These are phyloP conservation scores for Quillaja saponaria DNA, from an alignment of 306 rosid genomes.

Conservation along the genomic window DNA sequence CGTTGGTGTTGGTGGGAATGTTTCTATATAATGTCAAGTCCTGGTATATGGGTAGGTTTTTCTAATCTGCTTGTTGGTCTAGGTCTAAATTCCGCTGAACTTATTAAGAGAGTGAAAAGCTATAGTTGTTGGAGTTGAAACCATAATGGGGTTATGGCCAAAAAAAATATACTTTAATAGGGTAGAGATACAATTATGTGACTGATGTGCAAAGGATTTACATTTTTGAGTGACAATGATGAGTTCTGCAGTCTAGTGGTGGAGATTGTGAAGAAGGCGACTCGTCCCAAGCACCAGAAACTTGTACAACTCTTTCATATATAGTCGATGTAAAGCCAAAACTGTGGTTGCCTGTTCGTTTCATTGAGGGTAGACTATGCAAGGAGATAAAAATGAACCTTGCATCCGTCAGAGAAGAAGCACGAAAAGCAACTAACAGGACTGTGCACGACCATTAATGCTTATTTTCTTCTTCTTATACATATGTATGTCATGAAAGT, in stretches of 20 bases:
- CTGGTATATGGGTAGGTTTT: not conserved
- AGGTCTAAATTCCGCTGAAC: slow-evolving; percentile 15
- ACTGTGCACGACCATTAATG: no score
- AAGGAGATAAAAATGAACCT: slow-evolving; percentile 75
- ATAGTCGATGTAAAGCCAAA: slow-evolving; percentile 85
- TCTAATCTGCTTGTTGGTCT: slow-evolving; percentile 18
- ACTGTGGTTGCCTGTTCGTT: slow-evolving; percentile 69
- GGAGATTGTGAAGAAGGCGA: slow-evolving; percentile 34
- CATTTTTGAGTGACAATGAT: slow-evolving; percentile 15
- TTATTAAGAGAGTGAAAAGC: not conserved
- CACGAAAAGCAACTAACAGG: slow-evolving; percentile 32
- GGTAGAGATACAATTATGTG: not conserved
- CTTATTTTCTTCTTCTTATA: no score
- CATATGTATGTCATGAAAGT: no score
- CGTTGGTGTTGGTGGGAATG: no score
- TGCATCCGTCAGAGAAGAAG: slow-evolving; percentile 57
- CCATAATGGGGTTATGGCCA: no score
- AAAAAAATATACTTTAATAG: not conserved
- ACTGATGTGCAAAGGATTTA: slow-evolving; percentile 7
- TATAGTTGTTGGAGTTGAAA: slow-evolving; percentile 20
- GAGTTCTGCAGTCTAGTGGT: slow-evolving; percentile 43
- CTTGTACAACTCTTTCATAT: slow-evolving; percentile 53
- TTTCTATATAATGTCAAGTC: no score
- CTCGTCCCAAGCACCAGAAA: slow-evolving; percentile 27
- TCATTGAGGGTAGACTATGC: slow-evolving; percentile 79